Percentiles rank a stretch among this genome's conserved stretches.
Conservation (phyloP, 768 basidiomycete species). For the Suillus placidus region DNA sequence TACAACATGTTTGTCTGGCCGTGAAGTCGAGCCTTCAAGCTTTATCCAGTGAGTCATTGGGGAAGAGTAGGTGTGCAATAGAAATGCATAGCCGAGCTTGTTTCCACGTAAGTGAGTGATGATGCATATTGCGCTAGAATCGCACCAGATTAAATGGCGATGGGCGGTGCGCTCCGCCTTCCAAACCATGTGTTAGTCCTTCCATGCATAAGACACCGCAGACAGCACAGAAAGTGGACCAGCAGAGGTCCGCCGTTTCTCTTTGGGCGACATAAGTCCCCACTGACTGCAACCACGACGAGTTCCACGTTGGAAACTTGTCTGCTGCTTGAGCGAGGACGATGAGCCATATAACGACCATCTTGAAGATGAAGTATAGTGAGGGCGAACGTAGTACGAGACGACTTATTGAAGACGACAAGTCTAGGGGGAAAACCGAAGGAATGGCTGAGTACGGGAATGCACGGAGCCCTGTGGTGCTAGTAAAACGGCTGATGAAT, state of each 20-base stretch:
- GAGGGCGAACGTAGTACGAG: conserved; percentile 64
- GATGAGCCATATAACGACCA: conserved; percentile 58
- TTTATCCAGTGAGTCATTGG: conserved; percentile 56
- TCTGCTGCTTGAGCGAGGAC: conserved; percentile 61
- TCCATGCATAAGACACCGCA: conserved; percentile 68
- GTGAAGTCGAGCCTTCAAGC: conserved; percentile 48
- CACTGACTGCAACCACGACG: conserved; percentile 37
- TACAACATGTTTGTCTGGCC: conserved; percentile 75
- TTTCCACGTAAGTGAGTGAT: conserved; percentile 13
- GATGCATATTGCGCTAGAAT: conserved; percentile 18
- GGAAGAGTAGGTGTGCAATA: conserved; percentile 73
- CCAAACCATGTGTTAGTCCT: conserved; percentile 66
- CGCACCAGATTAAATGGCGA: conserved; percentile 75
- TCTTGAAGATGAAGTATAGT: conserved; percentile 59
- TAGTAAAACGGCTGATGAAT: conserved; percentile 17
- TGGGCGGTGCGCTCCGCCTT: conserved; percentile 58
- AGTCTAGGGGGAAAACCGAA: conserved; percentile 62
- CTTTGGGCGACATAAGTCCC: conserved; percentile 48
- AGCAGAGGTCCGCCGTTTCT: conserved; percentile 68
- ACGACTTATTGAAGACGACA: conserved; percentile 61
- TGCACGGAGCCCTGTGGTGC: conserved; percentile 29
- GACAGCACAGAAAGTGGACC: conserved; percentile 71
- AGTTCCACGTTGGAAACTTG: conserved; percentile 38
- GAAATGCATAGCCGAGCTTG: conserved; percentile 77
- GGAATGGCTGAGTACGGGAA: conserved; percentile 33